A percentile compares a stretch with the other conserved stretches of the same genome.
Conservation (phyloP, 108 stramenopile species). For the Discostella stelligeroides region DNA sequence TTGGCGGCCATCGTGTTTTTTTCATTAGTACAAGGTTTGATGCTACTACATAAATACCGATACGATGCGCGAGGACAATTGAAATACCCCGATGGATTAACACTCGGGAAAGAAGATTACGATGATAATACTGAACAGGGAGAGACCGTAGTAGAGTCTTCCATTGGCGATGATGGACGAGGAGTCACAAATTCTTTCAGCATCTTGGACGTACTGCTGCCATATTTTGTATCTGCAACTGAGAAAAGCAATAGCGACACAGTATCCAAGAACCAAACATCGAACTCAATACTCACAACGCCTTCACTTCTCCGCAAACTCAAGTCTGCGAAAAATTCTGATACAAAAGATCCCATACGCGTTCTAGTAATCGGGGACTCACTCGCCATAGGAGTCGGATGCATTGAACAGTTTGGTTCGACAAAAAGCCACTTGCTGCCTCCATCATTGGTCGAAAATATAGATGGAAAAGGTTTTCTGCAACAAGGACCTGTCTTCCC, state of each 20-base stretch:
- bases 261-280: background rate
- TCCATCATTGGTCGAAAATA: constrained; percentile 47
- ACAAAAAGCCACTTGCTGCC: constrained; percentile 48
- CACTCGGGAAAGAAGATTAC: constrained; percentile 49
- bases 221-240: background rate
- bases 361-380: constrained; percentile 73
- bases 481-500: constrained; percentile 67
- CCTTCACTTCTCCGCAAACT: constrained; percentile 3
- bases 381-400: constrained; percentile 64
- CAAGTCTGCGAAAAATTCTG: constrained; percentile 1
- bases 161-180: background rate
- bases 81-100: constrained; percentile 60
- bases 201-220: background rate
- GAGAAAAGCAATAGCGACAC: background rate
- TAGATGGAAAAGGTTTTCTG: background rate
- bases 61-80: constrained; percentile 61
- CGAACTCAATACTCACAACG: background rate
- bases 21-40: constrained; percentile 57
- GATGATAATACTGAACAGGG: background rate
- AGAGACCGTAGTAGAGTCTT: background rate
- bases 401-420: constrained; percentile 50
- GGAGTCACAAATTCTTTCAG: background rate
- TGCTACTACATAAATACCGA: constrained; percentile 67
- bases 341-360: constrained; percentile 37
- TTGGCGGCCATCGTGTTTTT: constrained; percentile 50